phyloP scores from a whole-genome alignment of 257 asterid genomes.

The Ocimum tenuiflorum region DNA sequence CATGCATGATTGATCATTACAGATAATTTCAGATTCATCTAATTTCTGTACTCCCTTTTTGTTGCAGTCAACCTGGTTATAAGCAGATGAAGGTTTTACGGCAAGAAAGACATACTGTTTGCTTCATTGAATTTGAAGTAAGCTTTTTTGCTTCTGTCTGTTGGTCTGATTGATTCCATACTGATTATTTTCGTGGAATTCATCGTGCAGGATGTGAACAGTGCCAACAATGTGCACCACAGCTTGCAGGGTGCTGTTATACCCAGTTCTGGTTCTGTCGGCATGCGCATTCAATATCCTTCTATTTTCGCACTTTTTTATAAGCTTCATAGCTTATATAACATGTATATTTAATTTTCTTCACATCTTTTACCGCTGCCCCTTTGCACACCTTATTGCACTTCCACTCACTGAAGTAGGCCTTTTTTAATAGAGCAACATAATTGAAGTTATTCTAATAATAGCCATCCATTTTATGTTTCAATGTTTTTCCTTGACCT shows the following conservation, averaged over 20 bases:
- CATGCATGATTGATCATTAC: neutral
- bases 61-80: conserved; percentile 84
- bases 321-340: neutral
- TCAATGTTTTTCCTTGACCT: conserved; percentile 50
- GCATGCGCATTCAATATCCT: conserved; percentile 99
- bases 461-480: neutral
- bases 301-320: conserved; percentile 11
- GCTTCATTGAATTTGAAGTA: conserved; percentile 99
- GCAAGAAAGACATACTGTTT: conserved; percentile 97
- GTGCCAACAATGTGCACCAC: conserved; percentile 85
- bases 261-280: conserved; percentile 95
- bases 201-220: conserved; percentile 70
- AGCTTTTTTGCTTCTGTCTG: conserved; percentile 22
- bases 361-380: neutral
- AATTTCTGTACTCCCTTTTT: conserved; percentile 7
- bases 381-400: neutral
- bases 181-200: neutral
- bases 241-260: conserved; percentile 92
- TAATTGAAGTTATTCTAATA: neutral
- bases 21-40: conserved; percentile 3
- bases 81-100: conserved; percentile 97
- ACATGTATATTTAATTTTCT: neutral
- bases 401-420: neutral
- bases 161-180: conserved; percentile 12
- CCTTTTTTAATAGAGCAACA: neutral